Evolutionary conservation across 192 early-diverging fungal genomes (phyloP).

Genomic region (Phycomyces blakesleeanus): DNA sequence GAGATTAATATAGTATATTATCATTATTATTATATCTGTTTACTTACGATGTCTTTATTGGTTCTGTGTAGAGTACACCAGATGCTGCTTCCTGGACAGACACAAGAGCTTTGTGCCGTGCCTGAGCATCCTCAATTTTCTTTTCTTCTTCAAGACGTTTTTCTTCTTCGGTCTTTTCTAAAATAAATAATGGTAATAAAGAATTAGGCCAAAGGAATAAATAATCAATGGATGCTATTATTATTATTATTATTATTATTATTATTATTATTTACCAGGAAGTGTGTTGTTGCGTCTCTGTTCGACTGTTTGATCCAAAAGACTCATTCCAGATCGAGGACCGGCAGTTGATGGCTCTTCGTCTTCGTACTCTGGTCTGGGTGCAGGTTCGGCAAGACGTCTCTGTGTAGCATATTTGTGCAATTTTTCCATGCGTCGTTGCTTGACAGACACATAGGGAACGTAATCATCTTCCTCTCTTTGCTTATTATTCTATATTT

Average conservation of each 20-base stretch:
- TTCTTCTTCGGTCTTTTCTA: conserved; percentile 74
- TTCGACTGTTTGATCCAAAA: conserved; percentile 85
- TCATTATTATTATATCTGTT: no score
- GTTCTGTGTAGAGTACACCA: conserved; percentile 81
- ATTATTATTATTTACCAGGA: conserved; percentile 24
- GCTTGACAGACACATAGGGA: conserved; percentile 73
- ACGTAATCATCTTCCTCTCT: conserved; percentile 56
- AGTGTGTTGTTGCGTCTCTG: conserved; percentile 59
- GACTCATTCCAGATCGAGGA: conserved; percentile 60
- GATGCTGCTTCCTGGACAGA: conserved; percentile 85
- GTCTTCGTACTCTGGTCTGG: conserved; percentile 37
- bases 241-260: no score
- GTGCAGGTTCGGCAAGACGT: conserved; percentile 25
- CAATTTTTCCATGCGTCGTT: conserved; percentile 57
- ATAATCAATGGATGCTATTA: not conserved
- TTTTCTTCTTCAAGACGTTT: conserved; percentile 79
- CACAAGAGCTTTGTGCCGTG: conserved; percentile 72
- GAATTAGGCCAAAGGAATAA: not conserved
- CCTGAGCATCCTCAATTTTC: conserved; percentile 78
- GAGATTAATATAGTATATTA: no score
- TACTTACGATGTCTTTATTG: conserved; percentile 71
- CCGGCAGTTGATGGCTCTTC: conserved; percentile 47
- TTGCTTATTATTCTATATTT: not conserved
- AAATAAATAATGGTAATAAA: conserved; percentile 1
- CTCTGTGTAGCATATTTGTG: conserved; percentile 38